Evolutionary conservation across 2,329 filamentous ascomycete genomes (phyloP).

Genomic region (Zymoseptoria crescenta): DNA sequence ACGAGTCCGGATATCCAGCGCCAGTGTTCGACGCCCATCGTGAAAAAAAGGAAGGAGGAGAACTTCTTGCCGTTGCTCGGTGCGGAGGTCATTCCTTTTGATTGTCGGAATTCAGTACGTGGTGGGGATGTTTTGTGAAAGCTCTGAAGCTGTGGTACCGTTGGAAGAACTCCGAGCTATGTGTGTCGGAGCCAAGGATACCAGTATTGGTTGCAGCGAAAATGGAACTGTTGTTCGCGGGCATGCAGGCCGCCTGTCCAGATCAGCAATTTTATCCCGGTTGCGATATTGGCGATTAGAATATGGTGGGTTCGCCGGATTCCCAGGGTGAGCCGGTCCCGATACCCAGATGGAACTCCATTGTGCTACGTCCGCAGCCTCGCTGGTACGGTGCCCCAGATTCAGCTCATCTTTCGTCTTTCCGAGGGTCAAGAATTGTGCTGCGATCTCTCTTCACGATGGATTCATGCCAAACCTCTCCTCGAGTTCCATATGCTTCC

Average conservation of each 20-base stretch:
- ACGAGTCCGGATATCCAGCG: not conserved
- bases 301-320: not conserved
- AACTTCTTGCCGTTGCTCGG: not conserved
- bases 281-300: not conserved
- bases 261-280: not conserved
- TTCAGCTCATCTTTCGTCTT: not conserved
- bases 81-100: not conserved
- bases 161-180: not conserved
- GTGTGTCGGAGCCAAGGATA: not conserved
- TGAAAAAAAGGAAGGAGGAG: not conserved
- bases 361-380: too few species aligned
- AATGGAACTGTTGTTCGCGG: not conserved
- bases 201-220: not conserved
- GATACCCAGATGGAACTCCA: too few species aligned
- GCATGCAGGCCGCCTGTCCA: not conserved
- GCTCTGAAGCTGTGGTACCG: not conserved
- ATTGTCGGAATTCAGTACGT: not conserved
- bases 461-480: not conserved
- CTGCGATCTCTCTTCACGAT: not conserved
- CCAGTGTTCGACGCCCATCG: not conserved
- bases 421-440: not conserved
- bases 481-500: not conserved
- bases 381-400: not conserved
- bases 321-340: not conserved
- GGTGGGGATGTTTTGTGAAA: not conserved